Conservation (phyloP, 1,284 basidiomycete genomes). For the Mycena sp. region DNA sequence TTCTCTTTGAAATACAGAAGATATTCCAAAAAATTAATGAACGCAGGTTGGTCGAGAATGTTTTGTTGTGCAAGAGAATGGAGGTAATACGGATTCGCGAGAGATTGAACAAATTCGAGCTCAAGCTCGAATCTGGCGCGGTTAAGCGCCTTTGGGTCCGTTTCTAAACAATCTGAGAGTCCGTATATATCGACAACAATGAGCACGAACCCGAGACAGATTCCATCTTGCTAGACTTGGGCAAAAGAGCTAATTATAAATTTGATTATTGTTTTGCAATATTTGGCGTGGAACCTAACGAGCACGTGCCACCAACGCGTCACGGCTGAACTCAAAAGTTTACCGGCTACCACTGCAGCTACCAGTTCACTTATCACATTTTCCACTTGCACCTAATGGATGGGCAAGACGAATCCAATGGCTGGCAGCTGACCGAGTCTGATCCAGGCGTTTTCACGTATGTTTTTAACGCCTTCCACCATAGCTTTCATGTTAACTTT, state of each 20-base stretch:
- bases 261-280: no score
- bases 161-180: conserved; percentile 28
- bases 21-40: conserved; percentile 89
- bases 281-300: no score
- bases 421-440: conserved; percentile 87
- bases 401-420: conserved; percentile 65
- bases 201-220: not conserved
- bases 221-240: no score
- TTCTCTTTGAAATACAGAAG: conserved; percentile 91
- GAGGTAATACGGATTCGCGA: conserved; percentile 94
- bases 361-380: no score
- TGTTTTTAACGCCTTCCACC: conserved; percentile 37
- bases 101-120: conserved; percentile 93
- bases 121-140: conserved; percentile 90
- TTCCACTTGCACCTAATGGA: conserved; percentile 32
- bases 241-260: no score
- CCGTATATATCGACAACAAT: not conserved
- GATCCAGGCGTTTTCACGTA: conserved; percentile 87
- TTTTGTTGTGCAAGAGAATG: conserved; percentile 90
- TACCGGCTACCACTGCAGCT: no score
- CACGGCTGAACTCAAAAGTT: no score
- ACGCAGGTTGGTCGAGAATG: conserved; percentile 83
- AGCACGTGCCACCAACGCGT: no score
- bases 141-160: conserved; percentile 76
- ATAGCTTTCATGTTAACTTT: conserved; percentile 1